Conservation (phyloP, 2,329 filamentous ascomycete species). For the Ceratocystis diversiconidia region DNA sequence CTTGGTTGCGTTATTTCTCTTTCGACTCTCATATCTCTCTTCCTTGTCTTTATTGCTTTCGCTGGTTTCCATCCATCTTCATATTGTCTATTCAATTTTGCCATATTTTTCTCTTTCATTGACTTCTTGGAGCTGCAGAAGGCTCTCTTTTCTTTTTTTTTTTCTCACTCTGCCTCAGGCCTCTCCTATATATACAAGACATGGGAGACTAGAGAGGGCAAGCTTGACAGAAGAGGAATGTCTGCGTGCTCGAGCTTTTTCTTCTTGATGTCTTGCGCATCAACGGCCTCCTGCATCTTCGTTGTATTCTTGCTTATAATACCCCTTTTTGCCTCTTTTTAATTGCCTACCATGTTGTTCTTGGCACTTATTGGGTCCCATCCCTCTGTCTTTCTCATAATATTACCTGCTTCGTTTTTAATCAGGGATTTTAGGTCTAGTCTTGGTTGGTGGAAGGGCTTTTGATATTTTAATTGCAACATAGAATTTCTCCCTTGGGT, state of each 20-base stretch:
- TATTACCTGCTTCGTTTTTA: background rate
- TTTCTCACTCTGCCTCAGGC: background rate
- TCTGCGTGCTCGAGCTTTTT: background rate
- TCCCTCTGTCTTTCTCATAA: background rate
- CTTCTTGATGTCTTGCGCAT: conserved; percentile 13
- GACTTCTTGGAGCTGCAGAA: background rate
- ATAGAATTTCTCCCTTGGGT: background rate
- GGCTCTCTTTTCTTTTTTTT: background rate
- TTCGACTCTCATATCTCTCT: background rate
- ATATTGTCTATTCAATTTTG: conserved; percentile 7
- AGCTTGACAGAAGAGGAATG: background rate
- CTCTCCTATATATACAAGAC: background rate
- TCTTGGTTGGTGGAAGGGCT: background rate
- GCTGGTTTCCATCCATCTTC: conserved; percentile 5
- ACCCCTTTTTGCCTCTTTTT: conserved; percentile 24
- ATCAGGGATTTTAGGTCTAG: background rate
- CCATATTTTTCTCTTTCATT: background rate
- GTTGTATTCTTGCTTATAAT: conserved; percentile 36
- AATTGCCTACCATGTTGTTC: background rate
- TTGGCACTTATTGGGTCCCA: background rate
- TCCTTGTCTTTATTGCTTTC: conserved; percentile 6
- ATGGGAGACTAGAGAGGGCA: background rate
- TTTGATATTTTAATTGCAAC: background rate
- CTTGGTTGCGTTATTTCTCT: conserved; percentile 6
- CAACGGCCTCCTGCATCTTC: conserved; percentile 17